Evolutionary conservation across 2,329 filamentous ascomycete genomes (phyloP).

Genomic region (Incumbomyces lentus): DNA sequence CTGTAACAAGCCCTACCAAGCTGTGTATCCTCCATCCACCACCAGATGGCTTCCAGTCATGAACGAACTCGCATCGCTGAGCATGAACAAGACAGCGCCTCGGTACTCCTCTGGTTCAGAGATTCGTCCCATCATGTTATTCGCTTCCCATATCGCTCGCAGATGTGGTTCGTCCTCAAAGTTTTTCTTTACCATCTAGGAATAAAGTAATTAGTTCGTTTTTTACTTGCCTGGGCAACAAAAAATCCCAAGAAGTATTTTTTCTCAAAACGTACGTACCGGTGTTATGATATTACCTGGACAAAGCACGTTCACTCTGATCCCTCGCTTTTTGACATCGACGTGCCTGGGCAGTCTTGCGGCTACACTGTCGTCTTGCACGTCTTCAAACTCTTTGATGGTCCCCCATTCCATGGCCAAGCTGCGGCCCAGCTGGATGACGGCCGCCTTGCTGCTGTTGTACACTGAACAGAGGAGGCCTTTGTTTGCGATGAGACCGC

Average conservation of each 20-base stretch:
- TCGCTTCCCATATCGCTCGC: constrained; percentile 53
- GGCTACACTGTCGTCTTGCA: background rate
- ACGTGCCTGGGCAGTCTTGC: background rate
- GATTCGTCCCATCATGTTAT: constrained; percentile 72
- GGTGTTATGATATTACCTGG: constrained; percentile 35
- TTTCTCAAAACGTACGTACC: constrained; percentile 48
- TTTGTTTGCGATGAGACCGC: constrained; percentile 48
- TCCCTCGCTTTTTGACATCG: constrained; percentile 25
- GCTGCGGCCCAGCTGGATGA: constrained; percentile 37
- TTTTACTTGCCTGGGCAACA: too few species aligned
- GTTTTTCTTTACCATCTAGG: constrained; percentile 34
- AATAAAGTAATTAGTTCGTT: background rate
- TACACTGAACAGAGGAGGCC: constrained; percentile 40
- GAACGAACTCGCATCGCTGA: constrained; percentile 42
- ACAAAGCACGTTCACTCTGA: constrained; percentile 39
- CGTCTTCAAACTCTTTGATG: constrained; percentile 18
- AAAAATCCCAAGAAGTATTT: background rate
- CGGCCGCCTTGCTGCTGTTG: constrained; percentile 40
- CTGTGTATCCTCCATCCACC: constrained; percentile 57
- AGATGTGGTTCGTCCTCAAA: constrained; percentile 47
- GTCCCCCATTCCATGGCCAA: constrained; percentile 40
- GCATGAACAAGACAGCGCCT: constrained; percentile 40
- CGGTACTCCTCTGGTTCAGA: constrained; percentile 60
- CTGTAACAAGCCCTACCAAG: constrained; percentile 5
- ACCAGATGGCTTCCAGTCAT: constrained; percentile 46